Conservation (phyloP, 129 eudicot species). For the Escallonia rubra region DNA sequence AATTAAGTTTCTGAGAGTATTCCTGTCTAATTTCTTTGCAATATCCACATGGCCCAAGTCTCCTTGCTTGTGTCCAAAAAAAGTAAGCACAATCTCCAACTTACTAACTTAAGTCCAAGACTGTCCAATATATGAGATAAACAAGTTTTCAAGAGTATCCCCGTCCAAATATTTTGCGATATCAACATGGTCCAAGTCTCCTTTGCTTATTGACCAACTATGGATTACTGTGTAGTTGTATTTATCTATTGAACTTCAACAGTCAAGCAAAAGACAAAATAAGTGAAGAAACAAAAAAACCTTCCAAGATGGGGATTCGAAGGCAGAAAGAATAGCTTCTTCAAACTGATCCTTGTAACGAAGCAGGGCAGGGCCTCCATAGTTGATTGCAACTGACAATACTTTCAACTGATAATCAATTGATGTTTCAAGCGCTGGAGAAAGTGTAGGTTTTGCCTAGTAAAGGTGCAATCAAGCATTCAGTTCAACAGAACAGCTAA, state of each 20-base stretch:
- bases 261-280: background rate
- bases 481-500: conserved; percentile 7
- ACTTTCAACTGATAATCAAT: conserved; percentile 88
- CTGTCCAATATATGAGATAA: no score
- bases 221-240: background rate
- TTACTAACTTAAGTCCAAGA: no score
- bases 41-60: no score
- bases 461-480: conserved; percentile 2
- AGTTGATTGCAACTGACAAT: conserved; percentile 84
- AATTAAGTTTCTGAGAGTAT: no score
- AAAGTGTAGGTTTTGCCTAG: conserved; percentile 64
- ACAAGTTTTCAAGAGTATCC: background rate
- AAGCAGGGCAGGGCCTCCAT: conserved; percentile 82
- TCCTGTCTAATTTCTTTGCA: no score
- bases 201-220: background rate
- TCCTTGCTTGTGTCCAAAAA: no score
- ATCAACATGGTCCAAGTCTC: background rate
- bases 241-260: background rate
- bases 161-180: background rate
- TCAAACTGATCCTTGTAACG: conserved; percentile 66
- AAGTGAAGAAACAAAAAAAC: conserved; percentile 22
- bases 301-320: conserved; percentile 98
- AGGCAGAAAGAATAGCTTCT: conserved; percentile 75
- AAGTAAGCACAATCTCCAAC: no score
- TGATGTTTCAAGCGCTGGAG: conserved; percentile 96